These are phyloP conservation scores for Furcasterigmium furcatum DNA, from an alignment of 2,329 filamentous ascomycete genomes.

Conservation along the genomic window DNA sequence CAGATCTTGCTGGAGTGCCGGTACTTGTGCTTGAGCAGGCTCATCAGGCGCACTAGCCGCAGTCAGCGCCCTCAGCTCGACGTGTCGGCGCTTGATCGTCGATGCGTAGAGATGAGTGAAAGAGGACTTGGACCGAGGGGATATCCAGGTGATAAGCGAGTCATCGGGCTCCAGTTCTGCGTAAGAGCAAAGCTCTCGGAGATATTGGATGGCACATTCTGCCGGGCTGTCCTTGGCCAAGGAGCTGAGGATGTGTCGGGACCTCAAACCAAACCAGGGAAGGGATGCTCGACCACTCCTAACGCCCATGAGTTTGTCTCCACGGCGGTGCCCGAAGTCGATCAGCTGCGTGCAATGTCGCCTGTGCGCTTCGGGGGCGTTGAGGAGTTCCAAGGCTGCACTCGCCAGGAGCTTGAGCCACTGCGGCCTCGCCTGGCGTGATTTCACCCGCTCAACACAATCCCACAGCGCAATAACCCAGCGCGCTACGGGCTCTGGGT, in stretches of 20 bases:
- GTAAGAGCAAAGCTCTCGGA: not conserved
- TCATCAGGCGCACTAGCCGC: not conserved
- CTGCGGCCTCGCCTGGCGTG: not conserved
- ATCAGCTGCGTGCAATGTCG: not conserved
- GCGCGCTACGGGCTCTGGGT: not conserved
- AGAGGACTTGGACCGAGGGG: not conserved
- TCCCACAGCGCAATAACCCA: not conserved
- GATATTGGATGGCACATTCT: slow-evolving; percentile 1
- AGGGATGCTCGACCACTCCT: not conserved
- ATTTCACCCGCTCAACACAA: not conserved
- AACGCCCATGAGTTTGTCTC: not conserved
- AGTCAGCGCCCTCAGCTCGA: not conserved
- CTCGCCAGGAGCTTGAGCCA: not conserved
- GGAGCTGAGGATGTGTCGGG: not conserved
- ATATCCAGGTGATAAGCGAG: not conserved
- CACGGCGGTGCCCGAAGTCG: not conserved
- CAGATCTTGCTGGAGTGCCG: not conserved
- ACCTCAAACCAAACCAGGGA: slow-evolving; percentile 4
- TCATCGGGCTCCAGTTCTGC: not conserved
- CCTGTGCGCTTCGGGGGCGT: not conserved
- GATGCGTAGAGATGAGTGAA: not conserved
- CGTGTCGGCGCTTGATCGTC: not conserved
- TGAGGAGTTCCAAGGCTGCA: not conserved
- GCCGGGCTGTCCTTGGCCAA: not conserved
- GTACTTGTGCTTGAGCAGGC: not conserved